A percentile compares a stretch with the other conserved stretches of the same genome.
Evolutionary conservation across 208 protist species (phyloP).

Genomic region (Acanthamoeba healyi): DNA sequence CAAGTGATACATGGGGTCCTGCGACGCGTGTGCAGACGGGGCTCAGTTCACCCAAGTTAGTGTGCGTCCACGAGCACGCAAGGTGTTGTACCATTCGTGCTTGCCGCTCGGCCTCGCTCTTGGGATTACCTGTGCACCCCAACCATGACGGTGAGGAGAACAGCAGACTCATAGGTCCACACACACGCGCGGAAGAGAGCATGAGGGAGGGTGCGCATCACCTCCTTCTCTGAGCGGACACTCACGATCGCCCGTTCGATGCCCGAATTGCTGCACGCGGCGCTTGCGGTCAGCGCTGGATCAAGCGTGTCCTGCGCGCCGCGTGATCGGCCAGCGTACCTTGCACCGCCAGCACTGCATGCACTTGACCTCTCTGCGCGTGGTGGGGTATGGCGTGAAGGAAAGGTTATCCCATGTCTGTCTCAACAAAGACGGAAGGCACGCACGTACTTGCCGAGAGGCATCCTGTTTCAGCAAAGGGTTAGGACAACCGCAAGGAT

Average conservation of each 20-base stretch:
- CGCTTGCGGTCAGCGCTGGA: not conserved
- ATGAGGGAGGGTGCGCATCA: not conserved
- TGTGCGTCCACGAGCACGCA: too few species aligned
- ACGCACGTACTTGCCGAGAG: slow-evolving; percentile 33
- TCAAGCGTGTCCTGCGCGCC: not conserved
- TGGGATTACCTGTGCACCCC: not conserved
- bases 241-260: slow-evolving; percentile 28
- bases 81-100: slow-evolving; percentile 12
- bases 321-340: not conserved
- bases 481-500: not conserved
- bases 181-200: too few species aligned
- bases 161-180: too few species aligned
- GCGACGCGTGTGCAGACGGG: not conserved
- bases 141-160: not conserved
- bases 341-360: slow-evolving; percentile 67
- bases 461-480: too few species aligned
- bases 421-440: not conserved
- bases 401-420: not conserved
- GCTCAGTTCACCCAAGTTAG: not conserved
- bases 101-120: slow-evolving; percentile 44
- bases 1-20: slow-evolving; percentile 34
- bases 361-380: slow-evolving; percentile 47
- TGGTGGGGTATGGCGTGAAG: not conserved
- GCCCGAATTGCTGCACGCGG: slow-evolving; percentile 19
- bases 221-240: slow-evolving; percentile 35